Evolutionary conservation across 805 yeast genomes (phyloP).

Genomic region (Starmerella geochares): DNA sequence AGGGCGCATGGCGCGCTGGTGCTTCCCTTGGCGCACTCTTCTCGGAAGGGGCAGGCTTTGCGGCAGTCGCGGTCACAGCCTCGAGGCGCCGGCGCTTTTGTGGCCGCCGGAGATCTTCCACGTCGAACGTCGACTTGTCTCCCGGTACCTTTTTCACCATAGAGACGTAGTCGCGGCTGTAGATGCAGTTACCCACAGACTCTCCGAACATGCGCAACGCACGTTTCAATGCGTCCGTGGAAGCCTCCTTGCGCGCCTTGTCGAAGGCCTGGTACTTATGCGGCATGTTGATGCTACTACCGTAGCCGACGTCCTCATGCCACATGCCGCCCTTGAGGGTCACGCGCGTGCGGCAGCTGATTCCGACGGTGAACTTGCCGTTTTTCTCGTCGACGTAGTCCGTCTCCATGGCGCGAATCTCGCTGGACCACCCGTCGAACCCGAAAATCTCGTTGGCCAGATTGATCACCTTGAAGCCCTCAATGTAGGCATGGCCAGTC

Average conservation of each 20-base stretch:
- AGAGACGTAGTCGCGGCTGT: constrained; percentile 33
- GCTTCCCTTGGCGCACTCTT: not conserved
- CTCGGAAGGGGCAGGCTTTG: no score
- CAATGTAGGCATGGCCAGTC: constrained; percentile 47
- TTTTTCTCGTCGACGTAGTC: constrained; percentile 38
- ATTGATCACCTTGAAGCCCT: constrained; percentile 62
- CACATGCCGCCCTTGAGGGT: constrained; percentile 63
- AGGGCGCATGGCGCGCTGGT: no score
- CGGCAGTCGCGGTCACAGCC: not conserved
- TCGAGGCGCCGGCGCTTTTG: constrained; percentile 9
- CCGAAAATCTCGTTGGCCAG: constrained; percentile 71
- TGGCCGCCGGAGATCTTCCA: constrained; percentile 24
- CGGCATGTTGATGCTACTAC: constrained; percentile 44
- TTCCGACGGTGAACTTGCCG: constrained; percentile 25
- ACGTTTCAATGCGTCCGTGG: constrained; percentile 68
- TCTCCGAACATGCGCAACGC: constrained; percentile 74
- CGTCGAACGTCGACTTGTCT: constrained; percentile 18
- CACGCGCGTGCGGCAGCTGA: constrained; percentile 44
- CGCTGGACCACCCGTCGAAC: constrained; percentile 68
- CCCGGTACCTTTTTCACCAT: constrained; percentile 38
- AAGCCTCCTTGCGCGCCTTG: constrained; percentile 70
- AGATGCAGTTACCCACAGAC: constrained; percentile 47
- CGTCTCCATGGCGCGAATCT: constrained; percentile 45
- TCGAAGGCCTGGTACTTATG: constrained; percentile 48
- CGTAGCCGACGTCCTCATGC: constrained; percentile 62